Evolutionary conservation across 2,329 filamentous ascomycete genomes (phyloP).

Genomic region (Xylariales sp.): DNA sequence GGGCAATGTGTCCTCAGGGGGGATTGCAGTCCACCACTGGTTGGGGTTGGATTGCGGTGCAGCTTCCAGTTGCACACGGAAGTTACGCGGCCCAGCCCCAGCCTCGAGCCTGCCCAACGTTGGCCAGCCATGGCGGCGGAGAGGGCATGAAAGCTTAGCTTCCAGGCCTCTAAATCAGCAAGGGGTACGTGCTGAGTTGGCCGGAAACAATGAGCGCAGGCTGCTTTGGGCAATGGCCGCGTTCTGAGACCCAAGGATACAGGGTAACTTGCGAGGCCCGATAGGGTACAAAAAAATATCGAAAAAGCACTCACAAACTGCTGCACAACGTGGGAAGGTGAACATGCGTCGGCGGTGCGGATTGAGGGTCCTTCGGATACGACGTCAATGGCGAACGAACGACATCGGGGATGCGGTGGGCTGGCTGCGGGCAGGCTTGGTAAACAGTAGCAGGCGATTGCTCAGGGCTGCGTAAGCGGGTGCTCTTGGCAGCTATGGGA

Average conservation of each 20-base stretch:
- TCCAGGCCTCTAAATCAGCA: background rate
- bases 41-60: too few relatives aligned
- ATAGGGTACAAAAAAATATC: too few relatives aligned
- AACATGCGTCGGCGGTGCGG: conserved; percentile 4
- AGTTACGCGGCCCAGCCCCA: conserved; percentile 8
- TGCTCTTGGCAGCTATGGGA: background rate
- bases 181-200: too few relatives aligned
- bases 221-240: too few relatives aligned
- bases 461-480: conserved; percentile 7
- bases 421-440: conserved; percentile 4
- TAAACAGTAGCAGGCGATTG: conserved; percentile 3
- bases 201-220: too few relatives aligned
- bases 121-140: conserved; percentile 7
- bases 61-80: too few relatives aligned
- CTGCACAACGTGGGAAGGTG: too few relatives aligned
- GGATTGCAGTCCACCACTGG: background rate
- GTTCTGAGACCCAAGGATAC: too few relatives aligned
- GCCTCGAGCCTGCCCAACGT: conserved; percentile 8
- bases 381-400: conserved; percentile 3
- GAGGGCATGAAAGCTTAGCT: conserved; percentile 2
- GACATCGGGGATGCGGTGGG: too few relatives aligned
- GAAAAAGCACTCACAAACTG: too few relatives aligned
- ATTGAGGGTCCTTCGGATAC: background rate
- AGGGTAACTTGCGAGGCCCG: too few relatives aligned
- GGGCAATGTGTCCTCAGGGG: conserved; percentile 10